Percentiles rank a stretch among this genome's conserved stretches.
Evolutionary conservation across 257 asterid genomes (phyloP).

Genomic region (Fraxinus pennsylvanica): DNA sequence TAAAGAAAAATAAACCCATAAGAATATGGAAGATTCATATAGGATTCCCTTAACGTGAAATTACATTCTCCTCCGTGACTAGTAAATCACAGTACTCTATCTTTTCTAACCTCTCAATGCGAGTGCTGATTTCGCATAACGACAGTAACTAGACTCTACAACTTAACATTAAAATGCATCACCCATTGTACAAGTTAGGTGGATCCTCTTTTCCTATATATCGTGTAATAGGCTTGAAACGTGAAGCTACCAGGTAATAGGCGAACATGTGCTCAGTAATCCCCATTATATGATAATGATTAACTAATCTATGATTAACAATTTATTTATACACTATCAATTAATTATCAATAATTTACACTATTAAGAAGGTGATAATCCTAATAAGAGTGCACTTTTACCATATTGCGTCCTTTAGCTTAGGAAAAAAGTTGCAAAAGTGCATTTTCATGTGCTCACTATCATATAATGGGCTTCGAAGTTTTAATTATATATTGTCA

Average conservation of each 20-base stretch:
- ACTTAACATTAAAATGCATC: not conserved
- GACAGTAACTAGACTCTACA: too few relatives aligned
- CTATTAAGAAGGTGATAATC: conserved; percentile 37
- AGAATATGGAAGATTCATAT: too few relatives aligned
- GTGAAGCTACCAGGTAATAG: not conserved
- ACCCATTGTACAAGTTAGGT: not conserved
- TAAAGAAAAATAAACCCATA: too few relatives aligned
- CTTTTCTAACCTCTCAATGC: too few relatives aligned
- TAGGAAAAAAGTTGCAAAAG: conserved; percentile 9
- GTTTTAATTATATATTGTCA: too few relatives aligned
- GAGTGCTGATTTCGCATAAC: too few relatives aligned
- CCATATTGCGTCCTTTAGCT: conserved; percentile 16
- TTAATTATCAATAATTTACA: not conserved
- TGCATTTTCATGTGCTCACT: not conserved
- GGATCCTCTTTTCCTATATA: not conserved
- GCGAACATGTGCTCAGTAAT: not conserved
- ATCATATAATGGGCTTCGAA: not conserved
- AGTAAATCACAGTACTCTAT: too few relatives aligned
- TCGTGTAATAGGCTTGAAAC: not conserved
- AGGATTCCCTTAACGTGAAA: too few relatives aligned
- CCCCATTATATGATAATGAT: not conserved
- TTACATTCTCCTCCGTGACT: too few relatives aligned
- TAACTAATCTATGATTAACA: not conserved
- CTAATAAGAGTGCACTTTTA: conserved; percentile 42
- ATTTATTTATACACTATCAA: not conserved